Evolutionary conservation across 192 early-diverging fungal genomes (phyloP), one percentile per base, ranked within the genome.

Genomic region (Linnemannia zychae): DNA sequence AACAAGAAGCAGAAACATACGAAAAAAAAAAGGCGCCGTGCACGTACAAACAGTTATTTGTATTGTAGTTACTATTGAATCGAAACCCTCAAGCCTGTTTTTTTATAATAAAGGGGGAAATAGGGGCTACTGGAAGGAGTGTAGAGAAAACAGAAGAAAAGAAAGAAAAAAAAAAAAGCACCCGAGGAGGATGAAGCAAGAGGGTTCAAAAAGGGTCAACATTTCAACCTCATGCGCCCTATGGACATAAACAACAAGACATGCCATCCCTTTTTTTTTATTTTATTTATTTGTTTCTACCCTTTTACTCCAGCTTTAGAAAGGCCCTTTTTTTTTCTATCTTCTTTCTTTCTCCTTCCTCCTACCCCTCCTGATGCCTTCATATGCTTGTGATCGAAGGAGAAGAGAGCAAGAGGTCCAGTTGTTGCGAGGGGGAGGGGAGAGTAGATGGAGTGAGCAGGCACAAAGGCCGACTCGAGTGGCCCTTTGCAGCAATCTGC

Each of bases 181-280:
- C 24, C 37, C 15, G 57, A 31, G 36, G 33, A 28, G 33, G 33
- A 57, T 4, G 31, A 5, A 33, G 7, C 38, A 20, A 24, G 24
- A 15, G 49, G 9, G 24, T 13, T 20, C 24, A 49, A 67, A 66
- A 67, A 16, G 66, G 31, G 31, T 33, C 18, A 38, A 66, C 34
- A 44, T 60, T 63, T 22, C 22, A n/a, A 47, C 47, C 46, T 24
- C 12, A 31, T 71, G 40, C 31, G 40, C 28, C 47, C 24, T 31
- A 46, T 71, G 17, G n/a, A 71, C 71, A 72, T 72, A 18, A 44
- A 44, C 40, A 44, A 71, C 71, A 72, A 52, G 34, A 33, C 71
- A 72, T 48, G 17, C 69, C 20, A 67, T 63, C 40, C 24, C 48
- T 48, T 28, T 67, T 44, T 52, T 4, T 48, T 28, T 15, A 7